Base-by-base conservation (phyloP, 1,284 basidiomycete genomes). In the Ustilago loliicola region DNA sequence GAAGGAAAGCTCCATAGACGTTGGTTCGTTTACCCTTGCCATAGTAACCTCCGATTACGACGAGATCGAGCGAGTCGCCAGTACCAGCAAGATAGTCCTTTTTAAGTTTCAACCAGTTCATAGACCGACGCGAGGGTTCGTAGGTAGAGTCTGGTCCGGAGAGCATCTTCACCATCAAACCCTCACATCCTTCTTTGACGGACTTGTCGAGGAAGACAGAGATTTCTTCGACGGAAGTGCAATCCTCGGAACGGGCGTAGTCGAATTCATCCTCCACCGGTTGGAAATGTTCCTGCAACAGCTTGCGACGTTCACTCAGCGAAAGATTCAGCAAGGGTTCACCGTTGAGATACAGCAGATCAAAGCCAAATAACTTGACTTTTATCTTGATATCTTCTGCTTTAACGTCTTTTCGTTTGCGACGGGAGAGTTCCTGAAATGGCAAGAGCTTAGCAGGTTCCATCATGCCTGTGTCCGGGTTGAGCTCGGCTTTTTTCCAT, bases 141-240 rank as follows among this genome's bases (percentile, higher is more conserved):
- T 99, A 99, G 80, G 91, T 94, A 83, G 96, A 95, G 17, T 92
- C 92, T 42, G 94, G 91, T 27, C 91, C 93, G 45, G 95, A 93
- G 15, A 99, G 89, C 94, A 98, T 97, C 88, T 99, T 99, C 72
- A 99, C 95, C 97, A 99, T 86, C 27, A 99, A 89, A 3, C 97
- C 97, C 87, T 99, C 97, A 87, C 97, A 99, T 1, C 96, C 95
- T 84, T 98, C 95, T 85, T 95, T 96, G 77, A 99, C 94, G 86
- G 94, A 96, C 80, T 95, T 93, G 83, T 99, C 97, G 19, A 99
- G 88, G 89, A 99, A 98, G 0, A 90, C 87, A 84, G 97, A 95
- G 62, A 99, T 98, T 83, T 98, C 95, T 52, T 99, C 97, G 0
- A 91, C 93, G 8, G 92, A 94, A 66, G 94, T 92, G 29, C 92